A percentile compares a stretch with the other conserved stretches of the same genome.
phyloP scores from a whole-genome alignment of 2,329 filamentous ascomycete genomes.

The Talaromyces rugulosus region DNA sequence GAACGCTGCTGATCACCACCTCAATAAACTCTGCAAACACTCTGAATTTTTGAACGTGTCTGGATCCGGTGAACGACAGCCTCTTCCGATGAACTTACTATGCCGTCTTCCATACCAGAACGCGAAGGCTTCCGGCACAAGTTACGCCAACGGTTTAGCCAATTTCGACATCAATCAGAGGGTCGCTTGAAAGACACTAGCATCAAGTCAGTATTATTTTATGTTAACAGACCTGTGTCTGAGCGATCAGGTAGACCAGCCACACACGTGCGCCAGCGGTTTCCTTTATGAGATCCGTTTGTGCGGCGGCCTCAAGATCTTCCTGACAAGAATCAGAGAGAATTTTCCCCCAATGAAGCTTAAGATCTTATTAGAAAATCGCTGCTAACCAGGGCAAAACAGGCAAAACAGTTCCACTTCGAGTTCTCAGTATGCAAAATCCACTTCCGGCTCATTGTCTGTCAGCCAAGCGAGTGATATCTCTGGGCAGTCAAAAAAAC shows the following conservation, averaged over 20 bases:
- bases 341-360: too few species aligned
- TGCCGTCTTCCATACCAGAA: background rate
- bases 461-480: background rate
- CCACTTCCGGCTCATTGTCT: background rate
- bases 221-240: too few species aligned
- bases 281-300: too few species aligned
- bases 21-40: background rate
- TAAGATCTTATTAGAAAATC: background rate
- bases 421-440: background rate
- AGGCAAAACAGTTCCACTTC: background rate
- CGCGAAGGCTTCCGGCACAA: background rate
- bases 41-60: background rate
- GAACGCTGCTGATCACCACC: background rate
- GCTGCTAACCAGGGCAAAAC: background rate
- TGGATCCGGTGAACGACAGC: background rate
- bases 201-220: background rate
- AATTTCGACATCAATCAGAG: background rate
- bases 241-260: too few species aligned
- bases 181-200: background rate
- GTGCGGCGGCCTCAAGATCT: too few species aligned
- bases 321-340: too few species aligned
- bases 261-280: too few species aligned
- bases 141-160: background rate
- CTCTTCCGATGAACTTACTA: background rate
- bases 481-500: background rate